A percentile compares a stretch with the other conserved stretches of the same genome.
phyloP scores from a whole-genome alignment of 164 flowering plant genomes.

The Macadamia integrifolia region DNA sequence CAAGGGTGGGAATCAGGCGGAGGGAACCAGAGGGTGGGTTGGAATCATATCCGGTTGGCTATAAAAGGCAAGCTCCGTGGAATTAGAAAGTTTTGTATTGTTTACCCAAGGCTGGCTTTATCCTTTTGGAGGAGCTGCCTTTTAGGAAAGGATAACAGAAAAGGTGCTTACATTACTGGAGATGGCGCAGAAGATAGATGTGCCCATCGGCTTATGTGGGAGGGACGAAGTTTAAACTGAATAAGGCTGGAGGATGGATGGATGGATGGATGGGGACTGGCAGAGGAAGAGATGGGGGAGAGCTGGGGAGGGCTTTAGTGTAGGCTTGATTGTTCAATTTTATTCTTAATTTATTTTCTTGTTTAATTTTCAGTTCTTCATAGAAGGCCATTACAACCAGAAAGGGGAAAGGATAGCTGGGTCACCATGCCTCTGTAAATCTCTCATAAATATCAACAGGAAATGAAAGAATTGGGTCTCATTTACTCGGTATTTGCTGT shows the following conservation, averaged over 20 bases:
- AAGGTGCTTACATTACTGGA: background rate
- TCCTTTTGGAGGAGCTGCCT: background rate
- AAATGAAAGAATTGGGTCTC: conserved; percentile 5
- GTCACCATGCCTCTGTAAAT: too few relatives aligned
- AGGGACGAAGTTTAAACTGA: conserved; percentile 21
- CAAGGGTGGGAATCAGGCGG: conserved; percentile 49
- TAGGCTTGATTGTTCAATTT: conserved; percentile 28
- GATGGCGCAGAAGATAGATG: conserved; percentile 11
- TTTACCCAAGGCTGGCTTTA: background rate
- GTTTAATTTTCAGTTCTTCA: conserved; percentile 19
- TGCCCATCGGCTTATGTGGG: conserved; percentile 26
- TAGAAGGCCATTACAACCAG: conserved; percentile 31
- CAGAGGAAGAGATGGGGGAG: conserved; percentile 4
- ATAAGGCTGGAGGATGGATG: conserved; percentile 37
- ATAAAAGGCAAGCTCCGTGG: conserved; percentile 62
- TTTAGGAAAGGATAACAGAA: background rate
- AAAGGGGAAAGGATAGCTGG: background rate
- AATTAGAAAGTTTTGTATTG: conserved; percentile 17
- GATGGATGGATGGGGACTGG: conserved; percentile 36
- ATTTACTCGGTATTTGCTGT: too few relatives aligned
- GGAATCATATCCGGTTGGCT: conserved; percentile 38
- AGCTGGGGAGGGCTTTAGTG: background rate
- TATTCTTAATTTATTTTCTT: conserved; percentile 3
- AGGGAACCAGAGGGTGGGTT: conserved; percentile 79
- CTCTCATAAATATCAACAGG: background rate